Evolutionary conservation across 495 filamentous ascomycete species (phyloP).

Genomic region (Thermothielavioides terrestris): DNA sequence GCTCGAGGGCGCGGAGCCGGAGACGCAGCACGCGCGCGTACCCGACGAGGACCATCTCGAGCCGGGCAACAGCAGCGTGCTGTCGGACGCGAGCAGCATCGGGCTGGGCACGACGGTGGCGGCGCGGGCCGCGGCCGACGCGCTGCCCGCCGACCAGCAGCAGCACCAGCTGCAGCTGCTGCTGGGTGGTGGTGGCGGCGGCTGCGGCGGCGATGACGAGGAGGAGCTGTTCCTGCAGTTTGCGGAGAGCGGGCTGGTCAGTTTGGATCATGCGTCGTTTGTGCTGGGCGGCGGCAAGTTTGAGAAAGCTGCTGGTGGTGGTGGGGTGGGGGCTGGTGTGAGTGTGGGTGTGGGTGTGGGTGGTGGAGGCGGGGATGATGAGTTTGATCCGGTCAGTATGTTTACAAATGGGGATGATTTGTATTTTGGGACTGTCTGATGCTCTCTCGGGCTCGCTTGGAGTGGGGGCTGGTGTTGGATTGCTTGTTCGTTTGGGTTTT

Average conservation of each 20-base stretch:
- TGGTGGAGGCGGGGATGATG: constrained; percentile 11
- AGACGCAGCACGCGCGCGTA: constrained; percentile 24
- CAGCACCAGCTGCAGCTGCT: background rate
- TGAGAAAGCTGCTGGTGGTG: background rate
- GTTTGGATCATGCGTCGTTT: too few species aligned
- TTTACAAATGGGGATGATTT: constrained; percentile 38
- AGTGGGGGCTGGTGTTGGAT: background rate
- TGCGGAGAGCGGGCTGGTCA: too few species aligned
- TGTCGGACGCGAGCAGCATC: constrained; percentile 23
- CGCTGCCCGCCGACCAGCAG: too few species aligned
- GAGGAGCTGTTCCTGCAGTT: background rate
- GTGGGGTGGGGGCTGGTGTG: background rate
- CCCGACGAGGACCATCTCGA: background rate
- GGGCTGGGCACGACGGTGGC: constrained; percentile 27
- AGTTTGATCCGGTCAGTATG: constrained; percentile 33
- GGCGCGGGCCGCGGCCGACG: constrained; percentile 20
- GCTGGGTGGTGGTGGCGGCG: background rate
- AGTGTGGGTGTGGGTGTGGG: background rate
- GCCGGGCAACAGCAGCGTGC: constrained; percentile 12
- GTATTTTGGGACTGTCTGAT: constrained; percentile 33
- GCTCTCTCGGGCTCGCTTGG: background rate
- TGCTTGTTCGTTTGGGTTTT: background rate
- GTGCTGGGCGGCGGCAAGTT: too few species aligned
- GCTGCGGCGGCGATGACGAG: background rate
- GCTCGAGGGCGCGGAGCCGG: constrained; percentile 6